These are phyloP conservation scores for Suillus decipiens DNA, from an alignment of 768 basidiomycete species.

Conservation along the genomic window DNA sequence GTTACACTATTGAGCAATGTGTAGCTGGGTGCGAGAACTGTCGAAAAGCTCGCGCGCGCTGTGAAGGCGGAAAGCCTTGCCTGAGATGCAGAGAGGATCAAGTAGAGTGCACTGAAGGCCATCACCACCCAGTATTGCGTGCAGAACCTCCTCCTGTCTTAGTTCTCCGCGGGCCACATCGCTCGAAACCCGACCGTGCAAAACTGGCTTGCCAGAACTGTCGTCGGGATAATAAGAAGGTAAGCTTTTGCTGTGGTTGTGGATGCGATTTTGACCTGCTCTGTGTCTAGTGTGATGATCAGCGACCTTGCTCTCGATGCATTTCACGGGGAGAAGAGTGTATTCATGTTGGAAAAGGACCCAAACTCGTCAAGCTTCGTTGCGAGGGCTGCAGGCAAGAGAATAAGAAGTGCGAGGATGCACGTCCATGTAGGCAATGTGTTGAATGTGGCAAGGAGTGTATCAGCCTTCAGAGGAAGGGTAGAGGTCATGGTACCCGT, in stretches of 20 bases:
- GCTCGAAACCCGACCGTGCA: slow-evolving; percentile 48
- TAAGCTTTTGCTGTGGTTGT: slow-evolving; percentile 18
- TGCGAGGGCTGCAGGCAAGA: slow-evolving; percentile 59
- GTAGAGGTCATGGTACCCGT: slow-evolving; percentile 58
- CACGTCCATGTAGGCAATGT: slow-evolving; percentile 56
- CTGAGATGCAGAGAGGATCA: slow-evolving; percentile 35
- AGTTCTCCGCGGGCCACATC: slow-evolving; percentile 24
- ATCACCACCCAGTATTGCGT: slow-evolving; percentile 23
- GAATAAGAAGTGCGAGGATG: slow-evolving; percentile 61
- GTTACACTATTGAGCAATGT: slow-evolving; percentile 52
- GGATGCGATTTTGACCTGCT: slow-evolving; percentile 4
- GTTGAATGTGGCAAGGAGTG: slow-evolving; percentile 49
- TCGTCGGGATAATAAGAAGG: slow-evolving; percentile 69
- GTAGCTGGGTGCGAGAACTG: slow-evolving; percentile 64
- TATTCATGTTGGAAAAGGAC: slow-evolving; percentile 54
- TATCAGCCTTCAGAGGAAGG: slow-evolving; percentile 49
- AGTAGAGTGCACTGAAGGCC: slow-evolving; percentile 50
- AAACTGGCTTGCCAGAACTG: slow-evolving; percentile 63
- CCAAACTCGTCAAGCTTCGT: slow-evolving; percentile 59
- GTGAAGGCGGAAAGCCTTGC: slow-evolving; percentile 41
- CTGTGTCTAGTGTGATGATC: slow-evolving; percentile 54
- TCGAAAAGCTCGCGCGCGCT: slow-evolving; percentile 49
- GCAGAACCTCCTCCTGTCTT: slow-evolving; percentile 28
- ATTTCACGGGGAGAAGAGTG: slow-evolving; percentile 55
- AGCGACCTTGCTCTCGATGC: slow-evolving; percentile 64